Conservation (phyloP, 2,329 filamentous ascomycete genomes). For the Pseudopithomyces chartarum region DNA sequence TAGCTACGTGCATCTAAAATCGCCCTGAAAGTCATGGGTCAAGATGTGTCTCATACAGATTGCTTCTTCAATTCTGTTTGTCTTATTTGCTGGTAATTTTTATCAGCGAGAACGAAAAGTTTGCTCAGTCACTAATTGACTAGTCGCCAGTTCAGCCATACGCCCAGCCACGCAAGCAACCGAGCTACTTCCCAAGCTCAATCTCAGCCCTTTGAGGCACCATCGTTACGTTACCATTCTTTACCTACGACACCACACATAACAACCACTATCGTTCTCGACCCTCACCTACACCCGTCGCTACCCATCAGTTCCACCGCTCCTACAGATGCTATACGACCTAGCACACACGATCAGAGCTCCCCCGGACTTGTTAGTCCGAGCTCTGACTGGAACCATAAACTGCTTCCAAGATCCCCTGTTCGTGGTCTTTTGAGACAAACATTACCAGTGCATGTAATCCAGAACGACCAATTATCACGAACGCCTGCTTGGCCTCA, state of each 20-base stretch:
- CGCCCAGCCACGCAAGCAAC: background rate
- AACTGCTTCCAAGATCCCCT: background rate
- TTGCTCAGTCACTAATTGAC: constrained; percentile 7
- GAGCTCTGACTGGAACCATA: background rate
- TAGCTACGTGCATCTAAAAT: background rate
- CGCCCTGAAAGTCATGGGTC: background rate
- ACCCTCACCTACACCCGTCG: background rate
- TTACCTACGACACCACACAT: constrained; percentile 1
- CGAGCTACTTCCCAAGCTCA: constrained; percentile 4
- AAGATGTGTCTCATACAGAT: background rate
- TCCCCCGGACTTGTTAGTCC: background rate
- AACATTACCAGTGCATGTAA: background rate
- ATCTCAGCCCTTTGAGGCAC: constrained; percentile 9
- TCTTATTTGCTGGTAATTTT: background rate
- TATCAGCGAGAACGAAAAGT: background rate
- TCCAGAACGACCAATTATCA: background rate
- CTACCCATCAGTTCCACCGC: background rate
- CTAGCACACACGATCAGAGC: background rate
- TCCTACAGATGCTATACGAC: background rate
- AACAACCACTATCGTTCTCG: background rate
- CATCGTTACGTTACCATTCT: background rate
- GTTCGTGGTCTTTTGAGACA: background rate
- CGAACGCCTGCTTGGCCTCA: background rate
- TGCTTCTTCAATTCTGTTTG: background rate
- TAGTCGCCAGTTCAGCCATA: constrained; percentile 8